Base-by-base conservation (phyloP, 2,329 filamentous ascomycete species). In the Emericellopsis atlantica region DNA sequence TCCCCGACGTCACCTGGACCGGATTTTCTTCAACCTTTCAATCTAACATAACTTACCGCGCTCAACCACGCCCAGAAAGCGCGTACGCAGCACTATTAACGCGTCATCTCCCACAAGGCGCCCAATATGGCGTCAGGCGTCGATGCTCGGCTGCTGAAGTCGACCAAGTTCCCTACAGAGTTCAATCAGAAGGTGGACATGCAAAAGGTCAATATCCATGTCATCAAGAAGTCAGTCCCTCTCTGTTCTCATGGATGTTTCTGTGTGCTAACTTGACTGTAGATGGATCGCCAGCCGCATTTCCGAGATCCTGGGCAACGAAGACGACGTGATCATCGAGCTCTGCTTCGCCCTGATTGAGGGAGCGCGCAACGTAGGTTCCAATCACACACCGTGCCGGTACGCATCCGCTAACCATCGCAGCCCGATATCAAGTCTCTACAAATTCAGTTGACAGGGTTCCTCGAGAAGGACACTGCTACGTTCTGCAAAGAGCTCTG, bases 131-230 rank as follows among this genome's bases (percentile, higher is more conserved):
- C 85, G 51, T 81, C 82, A 41, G 84, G 79, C 49, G 86, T 92
- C 46, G 90, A 95, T 62, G 81, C 84, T 49, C 94, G 93, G 69
- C 76, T 94, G 53, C 68, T 95, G 43, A 85, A 82, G 71, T 81
- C 81, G 61, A 96, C 89, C 42, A 95, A 93, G 57, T 96, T 95
- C 48, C 92, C 92, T 36, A 74, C 81, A 7, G 88, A 95, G 56
- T 98, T 96, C 66, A 90, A 76, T 57, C 80, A 85, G 58, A 95
- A 95, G 68, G 92, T 98, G 48, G 89, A 98, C 67, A 95, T 93
- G 77, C 78, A 81, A 51, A 96, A 96, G 67, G 88, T 98, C 61
- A 95, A 98, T 58, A 71, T 95, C 39, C 87, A 94, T 61, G 85
- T 98, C 42, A 94, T 98, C 79, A 95, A 95, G 73, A 94, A 92